Percentiles rank a stretch among this genome's conserved stretches.
Evolutionary conservation across 2,329 filamentous ascomycete species (phyloP).

Genomic region (Monosporascus sp.): DNA sequence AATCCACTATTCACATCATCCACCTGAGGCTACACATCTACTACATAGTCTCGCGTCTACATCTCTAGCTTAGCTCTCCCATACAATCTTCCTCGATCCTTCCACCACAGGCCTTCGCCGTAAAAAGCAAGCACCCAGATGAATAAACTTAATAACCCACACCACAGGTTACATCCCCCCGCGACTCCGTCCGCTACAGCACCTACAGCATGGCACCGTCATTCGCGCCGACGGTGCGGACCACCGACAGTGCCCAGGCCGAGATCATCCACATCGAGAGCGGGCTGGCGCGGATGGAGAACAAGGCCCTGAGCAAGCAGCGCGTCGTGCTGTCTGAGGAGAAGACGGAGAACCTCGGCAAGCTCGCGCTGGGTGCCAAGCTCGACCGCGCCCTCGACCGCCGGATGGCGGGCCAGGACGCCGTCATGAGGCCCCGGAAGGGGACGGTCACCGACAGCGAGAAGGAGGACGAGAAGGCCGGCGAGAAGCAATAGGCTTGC

Average conservation of each 20-base stretch:
- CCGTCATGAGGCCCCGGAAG: slow-evolving; percentile 65
- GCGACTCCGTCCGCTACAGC: slow-evolving; percentile 52
- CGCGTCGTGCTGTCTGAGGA: slow-evolving; percentile 73
- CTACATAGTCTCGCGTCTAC: too few relatives aligned
- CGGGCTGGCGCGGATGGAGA: slow-evolving; percentile 81
- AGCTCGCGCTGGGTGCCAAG: slow-evolving; percentile 84
- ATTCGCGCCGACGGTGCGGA: slow-evolving; percentile 51
- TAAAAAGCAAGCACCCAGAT: not conserved
- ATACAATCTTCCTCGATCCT: not conserved
- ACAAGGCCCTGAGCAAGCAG: slow-evolving; percentile 77
- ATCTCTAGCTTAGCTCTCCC: too few relatives aligned
- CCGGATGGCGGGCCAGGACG: slow-evolving; percentile 84
- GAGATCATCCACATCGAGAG: slow-evolving; percentile 67
- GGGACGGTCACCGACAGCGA: slow-evolving; percentile 20
- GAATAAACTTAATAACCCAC: not conserved
- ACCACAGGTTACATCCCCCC: slow-evolving; percentile 31
- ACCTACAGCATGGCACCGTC: slow-evolving; percentile 56
- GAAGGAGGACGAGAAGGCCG: not conserved
- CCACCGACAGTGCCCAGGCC: slow-evolving; percentile 48
- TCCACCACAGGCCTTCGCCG: not conserved
- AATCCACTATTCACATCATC: too few relatives aligned
- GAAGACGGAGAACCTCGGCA: slow-evolving; percentile 76
- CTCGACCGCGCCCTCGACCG: slow-evolving; percentile 81
- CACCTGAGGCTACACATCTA: too few relatives aligned
- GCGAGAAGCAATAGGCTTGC: not conserved